A percentile compares a stretch with the other conserved stretches of the same genome.
These are phyloP conservation scores for Hanseniaspora taiwanica DNA, from an alignment of 805 yeast genomes.

Conservation along the genomic window DNA sequence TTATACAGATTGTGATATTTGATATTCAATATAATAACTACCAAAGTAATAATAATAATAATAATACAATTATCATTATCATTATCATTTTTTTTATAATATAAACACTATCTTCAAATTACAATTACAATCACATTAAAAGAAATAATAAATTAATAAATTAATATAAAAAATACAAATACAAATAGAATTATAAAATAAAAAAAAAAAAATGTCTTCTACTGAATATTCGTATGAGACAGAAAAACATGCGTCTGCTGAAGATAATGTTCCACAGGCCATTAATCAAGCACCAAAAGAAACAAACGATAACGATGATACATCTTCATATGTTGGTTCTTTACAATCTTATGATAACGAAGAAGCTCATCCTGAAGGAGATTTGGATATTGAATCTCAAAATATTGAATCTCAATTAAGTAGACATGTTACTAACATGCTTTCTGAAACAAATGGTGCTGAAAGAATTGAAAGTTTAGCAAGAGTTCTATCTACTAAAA, in stretches of 20 bases:
- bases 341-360: conserved; percentile 7
- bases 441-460: conserved; percentile 25
- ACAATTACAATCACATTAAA: no score
- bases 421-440: conserved; percentile 19
- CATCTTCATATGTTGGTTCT: conserved; percentile 5
- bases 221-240: neutral
- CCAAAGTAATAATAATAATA: no score
- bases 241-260: neutral
- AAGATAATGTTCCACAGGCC: neutral
- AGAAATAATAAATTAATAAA: neutral
- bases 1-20: no score
- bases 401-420: conserved; percentile 18
- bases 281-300: neutral
- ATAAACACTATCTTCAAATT: no score
- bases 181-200: neutral
- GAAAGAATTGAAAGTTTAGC: conserved; percentile 35
- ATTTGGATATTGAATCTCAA: conserved; percentile 13
- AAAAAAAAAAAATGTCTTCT: neutral
- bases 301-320: conserved; percentile 3
- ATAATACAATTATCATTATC: no score
- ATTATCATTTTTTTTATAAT: no score
- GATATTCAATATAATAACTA: no score
- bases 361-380: neutral
- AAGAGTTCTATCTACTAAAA: conserved; percentile 35
- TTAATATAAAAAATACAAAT: neutral